Conservation (phyloP, 2,329 filamentous ascomycete genomes). For the Ophiostoma himal-ulmi region DNA sequence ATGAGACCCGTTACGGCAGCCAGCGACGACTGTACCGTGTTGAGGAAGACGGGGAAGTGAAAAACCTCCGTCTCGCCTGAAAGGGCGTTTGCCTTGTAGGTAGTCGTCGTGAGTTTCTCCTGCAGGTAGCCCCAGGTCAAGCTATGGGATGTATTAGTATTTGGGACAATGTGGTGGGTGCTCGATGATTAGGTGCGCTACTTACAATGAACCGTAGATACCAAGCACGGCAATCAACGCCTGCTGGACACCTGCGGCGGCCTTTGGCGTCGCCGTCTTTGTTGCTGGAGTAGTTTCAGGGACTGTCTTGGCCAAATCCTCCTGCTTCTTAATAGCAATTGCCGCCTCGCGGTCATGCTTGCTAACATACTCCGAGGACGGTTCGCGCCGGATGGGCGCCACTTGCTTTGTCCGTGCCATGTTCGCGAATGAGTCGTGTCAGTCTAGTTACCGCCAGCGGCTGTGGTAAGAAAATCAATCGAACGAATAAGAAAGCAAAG, state of each 20-base stretch:
- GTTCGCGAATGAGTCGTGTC: conserved; percentile 15
- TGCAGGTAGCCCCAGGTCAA: conserved; percentile 95
- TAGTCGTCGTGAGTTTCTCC: conserved; percentile 92
- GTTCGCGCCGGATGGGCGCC: conserved; percentile 56
- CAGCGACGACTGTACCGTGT: conserved; percentile 89
- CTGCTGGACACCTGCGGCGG: conserved; percentile 56
- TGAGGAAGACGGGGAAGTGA: conserved; percentile 90
- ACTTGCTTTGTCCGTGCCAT: conserved; percentile 66
- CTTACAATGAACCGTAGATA: conserved; percentile 95
- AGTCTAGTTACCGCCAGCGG: background rate
- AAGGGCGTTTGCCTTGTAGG: conserved; percentile 55
- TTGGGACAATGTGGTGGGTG: background rate
- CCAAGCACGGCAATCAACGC: conserved; percentile 83
- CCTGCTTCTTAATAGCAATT: conserved; percentile 26
- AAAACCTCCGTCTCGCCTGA: conserved; percentile 61
- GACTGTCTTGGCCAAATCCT: background rate
- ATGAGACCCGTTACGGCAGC: conserved; percentile 74
- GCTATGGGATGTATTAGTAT: conserved; percentile 40
- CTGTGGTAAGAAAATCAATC: background rate
- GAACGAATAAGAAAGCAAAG: background rate
- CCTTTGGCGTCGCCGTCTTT: conserved; percentile 20
- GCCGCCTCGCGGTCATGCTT: conserved; percentile 37
- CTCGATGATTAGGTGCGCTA: conserved; percentile 19
- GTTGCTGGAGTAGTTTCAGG: background rate
- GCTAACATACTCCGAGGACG: conserved; percentile 61